These are phyloP conservation scores for Letharia columbiana DNA, from an alignment of 495 filamentous ascomycete genomes.

Conservation along the genomic window DNA sequence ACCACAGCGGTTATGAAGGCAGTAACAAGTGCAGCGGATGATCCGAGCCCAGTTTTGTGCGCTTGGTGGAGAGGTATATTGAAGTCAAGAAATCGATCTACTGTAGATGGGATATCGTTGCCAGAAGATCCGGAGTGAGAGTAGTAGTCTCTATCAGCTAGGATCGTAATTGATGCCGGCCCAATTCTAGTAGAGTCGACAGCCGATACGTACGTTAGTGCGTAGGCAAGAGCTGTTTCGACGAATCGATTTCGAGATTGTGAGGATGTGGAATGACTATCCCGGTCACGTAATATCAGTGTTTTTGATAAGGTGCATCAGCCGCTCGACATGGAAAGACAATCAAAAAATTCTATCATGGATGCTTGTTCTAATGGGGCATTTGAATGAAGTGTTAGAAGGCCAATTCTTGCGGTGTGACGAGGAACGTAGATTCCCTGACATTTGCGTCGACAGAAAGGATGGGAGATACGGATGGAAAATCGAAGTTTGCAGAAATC, in stretches of 20 bases:
- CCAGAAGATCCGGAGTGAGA: slow-evolving; percentile 52
- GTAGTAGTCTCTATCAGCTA: slow-evolving; percentile 96
- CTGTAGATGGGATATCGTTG: slow-evolving; percentile 24
- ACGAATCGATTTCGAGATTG: slow-evolving; percentile 71
- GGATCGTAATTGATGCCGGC: slow-evolving; percentile 69
- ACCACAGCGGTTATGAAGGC: slow-evolving; percentile 70
- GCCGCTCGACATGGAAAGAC: neutral
- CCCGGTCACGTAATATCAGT: slow-evolving; percentile 28
- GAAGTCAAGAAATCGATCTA: slow-evolving; percentile 64
- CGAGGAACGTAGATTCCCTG: neutral
- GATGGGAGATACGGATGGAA: neutral
- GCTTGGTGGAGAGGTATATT: slow-evolving; percentile 64
- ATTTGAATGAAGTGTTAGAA: neutral
- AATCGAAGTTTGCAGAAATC: neutral
- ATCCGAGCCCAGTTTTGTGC: slow-evolving; percentile 94
- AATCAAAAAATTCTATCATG: too few relatives aligned
- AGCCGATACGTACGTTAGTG: slow-evolving; percentile 68
- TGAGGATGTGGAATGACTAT: slow-evolving; percentile 24
- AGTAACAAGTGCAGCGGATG: slow-evolving; percentile 92
- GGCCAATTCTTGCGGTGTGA: neutral
- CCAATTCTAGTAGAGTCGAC: slow-evolving; percentile 48
- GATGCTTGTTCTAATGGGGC: neutral
- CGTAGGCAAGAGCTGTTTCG: slow-evolving; percentile 81
- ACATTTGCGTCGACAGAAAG: neutral
- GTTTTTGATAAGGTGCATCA: neutral